Conservation (phyloP, 441 rosid species). For the Pelargonium fulgidum region DNA sequence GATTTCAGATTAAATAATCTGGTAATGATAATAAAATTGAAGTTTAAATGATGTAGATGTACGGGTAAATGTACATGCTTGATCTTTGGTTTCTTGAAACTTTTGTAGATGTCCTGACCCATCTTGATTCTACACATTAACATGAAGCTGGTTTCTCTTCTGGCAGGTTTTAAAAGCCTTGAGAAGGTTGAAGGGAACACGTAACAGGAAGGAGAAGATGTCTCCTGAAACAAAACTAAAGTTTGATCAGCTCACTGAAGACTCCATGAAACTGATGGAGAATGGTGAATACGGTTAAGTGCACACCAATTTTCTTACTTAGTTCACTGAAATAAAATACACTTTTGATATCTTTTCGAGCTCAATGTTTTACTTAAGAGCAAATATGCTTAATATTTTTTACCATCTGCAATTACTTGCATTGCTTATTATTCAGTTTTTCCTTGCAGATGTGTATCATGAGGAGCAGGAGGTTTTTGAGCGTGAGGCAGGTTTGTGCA, state of each 20-base stretch:
- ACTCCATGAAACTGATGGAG: constrained; percentile 69
- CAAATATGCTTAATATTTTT: background rate
- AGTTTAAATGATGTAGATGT: no score
- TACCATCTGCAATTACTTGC: no score
- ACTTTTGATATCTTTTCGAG: background rate
- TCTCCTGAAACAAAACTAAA: constrained; percentile 56
- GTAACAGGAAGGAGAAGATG: constrained; percentile 78
- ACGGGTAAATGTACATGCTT: background rate
- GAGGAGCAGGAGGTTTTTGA: constrained; percentile 68
- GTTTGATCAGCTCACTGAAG: constrained; percentile 95
- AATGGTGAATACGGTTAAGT: constrained; percentile 83
- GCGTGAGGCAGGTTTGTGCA: constrained; percentile 80
- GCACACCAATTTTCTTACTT: constrained; percentile 8
- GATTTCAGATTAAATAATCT: no score
- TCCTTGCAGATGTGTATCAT: constrained; percentile 70
- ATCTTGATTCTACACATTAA: background rate
- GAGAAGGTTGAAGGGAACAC: constrained; percentile 81
- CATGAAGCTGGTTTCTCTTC: constrained; percentile 16
- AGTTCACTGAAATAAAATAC: constrained; percentile 5
- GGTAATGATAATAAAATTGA: no score
- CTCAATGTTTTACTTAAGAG: background rate
- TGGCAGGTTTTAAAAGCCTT: constrained; percentile 76
- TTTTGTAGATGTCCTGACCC: background rate
- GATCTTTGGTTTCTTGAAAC: background rate
- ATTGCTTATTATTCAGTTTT: constrained; percentile 6